phyloP scores from a whole-genome alignment of 2,329 filamentous ascomycete species.

The Fusarium nodosum region DNA sequence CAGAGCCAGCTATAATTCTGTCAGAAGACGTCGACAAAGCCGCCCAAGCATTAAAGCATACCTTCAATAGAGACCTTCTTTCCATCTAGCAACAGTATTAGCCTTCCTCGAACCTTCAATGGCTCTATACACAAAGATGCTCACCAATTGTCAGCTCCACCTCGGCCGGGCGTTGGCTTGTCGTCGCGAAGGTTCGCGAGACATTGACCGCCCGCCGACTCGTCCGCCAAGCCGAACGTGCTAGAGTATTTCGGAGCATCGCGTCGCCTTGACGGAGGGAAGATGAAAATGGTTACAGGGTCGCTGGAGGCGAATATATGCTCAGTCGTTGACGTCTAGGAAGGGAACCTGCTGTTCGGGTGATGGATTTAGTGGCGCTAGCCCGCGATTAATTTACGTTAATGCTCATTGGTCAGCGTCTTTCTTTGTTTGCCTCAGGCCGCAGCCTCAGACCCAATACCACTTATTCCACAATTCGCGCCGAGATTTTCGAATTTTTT shows the following conservation, averaged over 20 bases:
- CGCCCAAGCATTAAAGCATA: conserved; percentile 59
- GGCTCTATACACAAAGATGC: conserved; percentile 49
- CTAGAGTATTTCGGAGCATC: conserved; percentile 77
- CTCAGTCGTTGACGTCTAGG: conserved; percentile 59
- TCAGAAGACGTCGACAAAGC: conserved; percentile 53
- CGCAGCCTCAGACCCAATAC: conserved; percentile 19
- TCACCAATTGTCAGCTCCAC: conserved; percentile 96
- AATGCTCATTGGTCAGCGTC: conserved; percentile 57
- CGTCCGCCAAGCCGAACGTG: conserved; percentile 77
- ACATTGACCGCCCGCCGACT: conserved; percentile 70
- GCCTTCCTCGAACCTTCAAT: conserved; percentile 50
- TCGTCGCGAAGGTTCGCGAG: conserved; percentile 85
- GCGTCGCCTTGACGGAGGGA: conserved; percentile 70
- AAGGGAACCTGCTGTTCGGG: conserved; percentile 57
- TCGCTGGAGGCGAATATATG: conserved; percentile 55
- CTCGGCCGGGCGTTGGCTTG: conserved; percentile 83
- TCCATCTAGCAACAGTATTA: conserved; percentile 75
- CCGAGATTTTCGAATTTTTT: conserved; percentile 36
- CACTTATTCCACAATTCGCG: conserved; percentile 43
- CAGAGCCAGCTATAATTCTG: conserved; percentile 81
- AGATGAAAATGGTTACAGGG: conserved; percentile 56
- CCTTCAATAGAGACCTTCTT: conserved; percentile 99
- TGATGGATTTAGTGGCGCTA: conserved; percentile 58
- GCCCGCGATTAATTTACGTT: conserved; percentile 61
- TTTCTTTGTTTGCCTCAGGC: conserved; percentile 57